These are phyloP conservation scores for Leccinum rimulosum DNA, from an alignment of 768 basidiomycete genomes.

Conservation along the genomic window DNA sequence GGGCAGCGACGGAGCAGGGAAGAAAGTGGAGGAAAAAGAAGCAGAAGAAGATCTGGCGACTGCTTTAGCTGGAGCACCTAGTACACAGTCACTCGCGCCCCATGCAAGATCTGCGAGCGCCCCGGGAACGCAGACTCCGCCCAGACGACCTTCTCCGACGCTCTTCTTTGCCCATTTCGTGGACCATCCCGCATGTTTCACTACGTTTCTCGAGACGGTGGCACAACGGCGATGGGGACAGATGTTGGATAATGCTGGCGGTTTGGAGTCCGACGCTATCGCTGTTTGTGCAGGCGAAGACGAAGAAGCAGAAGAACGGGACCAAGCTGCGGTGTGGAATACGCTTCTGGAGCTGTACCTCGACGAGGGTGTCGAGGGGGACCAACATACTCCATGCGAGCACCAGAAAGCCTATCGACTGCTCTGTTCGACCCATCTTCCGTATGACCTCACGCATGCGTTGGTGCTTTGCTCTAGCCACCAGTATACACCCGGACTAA, in stretches of 20 bases:
- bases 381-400: conserved; percentile 8
- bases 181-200: conserved; percentile 80
- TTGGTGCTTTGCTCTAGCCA: conserved; percentile 90
- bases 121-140: conserved; percentile 28
- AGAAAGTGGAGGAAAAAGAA: conserved; percentile 17
- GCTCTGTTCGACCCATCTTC: conserved; percentile 56
- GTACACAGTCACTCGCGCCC: conserved; percentile 8
- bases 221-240: conserved; percentile 80
- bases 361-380: conserved; percentile 35
- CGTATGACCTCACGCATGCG: conserved; percentile 89
- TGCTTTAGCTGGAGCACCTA: conserved; percentile 28
- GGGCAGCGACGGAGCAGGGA: conserved; percentile 24
- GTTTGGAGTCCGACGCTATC: conserved; percentile 10
- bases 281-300: conserved; percentile 32
- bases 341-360: conserved; percentile 93
- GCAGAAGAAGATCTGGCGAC: conserved; percentile 19
- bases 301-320: conserved; percentile 52
- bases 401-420: conserved; percentile 69
- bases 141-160: conserved; percentile 71
- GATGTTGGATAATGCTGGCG: conserved; percentile 42
- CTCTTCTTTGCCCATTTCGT: conserved; percentile 94
- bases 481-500: conserved; percentile 78
- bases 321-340: conserved; percentile 91
- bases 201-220: conserved; percentile 86
- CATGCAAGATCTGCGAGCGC: conserved; percentile 8